Conservation (phyloP, 1,139 yeast species). For the Hemisphaericaspora xylanilytica region DNA sequence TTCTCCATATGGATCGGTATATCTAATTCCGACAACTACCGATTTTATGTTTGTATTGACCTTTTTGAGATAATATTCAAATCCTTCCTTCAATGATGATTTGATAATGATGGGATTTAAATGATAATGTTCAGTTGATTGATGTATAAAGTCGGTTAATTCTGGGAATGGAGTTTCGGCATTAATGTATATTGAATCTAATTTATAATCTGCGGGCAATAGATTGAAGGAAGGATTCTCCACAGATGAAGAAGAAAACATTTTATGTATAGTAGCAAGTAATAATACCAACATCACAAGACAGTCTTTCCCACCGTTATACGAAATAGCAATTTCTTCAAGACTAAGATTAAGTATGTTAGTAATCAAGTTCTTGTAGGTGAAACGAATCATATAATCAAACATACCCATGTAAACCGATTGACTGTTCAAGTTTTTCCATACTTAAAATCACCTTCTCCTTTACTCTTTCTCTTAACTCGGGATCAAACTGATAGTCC, state of each 20-base stretch:
- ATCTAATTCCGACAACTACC: constrained; percentile 77
- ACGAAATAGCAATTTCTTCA: constrained; percentile 67
- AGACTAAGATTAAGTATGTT: constrained; percentile 25
- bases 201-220: constrained; percentile 31
- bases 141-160: constrained; percentile 45
- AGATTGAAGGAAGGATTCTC: constrained; percentile 11
- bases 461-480: constrained; percentile 29
- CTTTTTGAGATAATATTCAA: constrained; percentile 50
- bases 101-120: constrained; percentile 46
- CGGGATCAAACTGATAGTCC: constrained; percentile 22
- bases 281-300: constrained; percentile 73
- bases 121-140: constrained; percentile 42
- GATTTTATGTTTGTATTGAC: constrained; percentile 52
- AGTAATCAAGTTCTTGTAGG: constrained; percentile 13
- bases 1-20: constrained; percentile 75
- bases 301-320: constrained; percentile 92
- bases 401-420: constrained; percentile 36
- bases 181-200: constrained; percentile 67
- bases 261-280: constrained; percentile 54
- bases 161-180: constrained; percentile 66
- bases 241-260: constrained; percentile 14
- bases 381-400: background rate
- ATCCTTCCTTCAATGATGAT: constrained; percentile 61
- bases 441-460: constrained; percentile 30
- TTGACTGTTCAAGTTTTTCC: constrained; percentile 28